Evolutionary conservation across 768 basidiomycete genomes (phyloP), one percentile per base, ranked within the genome.

Genomic region (Hygrophoropsis aurantiaca): DNA sequence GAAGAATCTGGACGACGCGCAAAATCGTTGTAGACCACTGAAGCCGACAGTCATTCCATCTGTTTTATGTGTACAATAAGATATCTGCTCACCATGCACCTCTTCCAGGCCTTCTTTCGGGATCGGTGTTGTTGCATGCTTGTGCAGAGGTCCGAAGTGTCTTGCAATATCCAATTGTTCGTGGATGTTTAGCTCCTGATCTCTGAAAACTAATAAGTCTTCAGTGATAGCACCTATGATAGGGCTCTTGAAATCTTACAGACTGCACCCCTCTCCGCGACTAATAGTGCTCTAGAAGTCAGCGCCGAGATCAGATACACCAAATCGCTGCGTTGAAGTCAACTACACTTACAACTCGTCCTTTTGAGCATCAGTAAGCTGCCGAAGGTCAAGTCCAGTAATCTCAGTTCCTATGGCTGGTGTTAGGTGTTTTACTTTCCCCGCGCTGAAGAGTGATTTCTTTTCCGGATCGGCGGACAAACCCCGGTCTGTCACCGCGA

Each of bases 61-160:
- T 20, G 16, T 41, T n/a, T 34, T 20, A 27, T 25, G 9, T 13
- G 16, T 49, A 10, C 8, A 50, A 13, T 13, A 21, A 44, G 6
- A 24, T 40, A 23, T 11, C 23, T 23, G 63, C 75, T 38, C 50
- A 83, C 87, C 74, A 55, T 90, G 87, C 4, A 87, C 85, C 68
- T 87, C 84, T 57, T 88, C 83, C 3, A 89, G 72, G 13, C 88
- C 89, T 57, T 80, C 78, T 49, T 68, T 70, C 2, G 90, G 86
- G 40, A 91, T 74, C 1, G 85, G 85, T 9, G 87, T 90, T 3
- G 87, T 90, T 3, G 90, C 85, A 58, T 94, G 89, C 60, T 84
- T 87, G 65, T 93, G 89, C 38, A 90, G 75, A 39, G 79, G 85
- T 4, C 88, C 88, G 45, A 77, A 88, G 58, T 90, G 69, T 13